Evolutionary conservation across 2,329 filamentous ascomycete species (phyloP).

Genomic region (Uncinocarpus reesii): DNA sequence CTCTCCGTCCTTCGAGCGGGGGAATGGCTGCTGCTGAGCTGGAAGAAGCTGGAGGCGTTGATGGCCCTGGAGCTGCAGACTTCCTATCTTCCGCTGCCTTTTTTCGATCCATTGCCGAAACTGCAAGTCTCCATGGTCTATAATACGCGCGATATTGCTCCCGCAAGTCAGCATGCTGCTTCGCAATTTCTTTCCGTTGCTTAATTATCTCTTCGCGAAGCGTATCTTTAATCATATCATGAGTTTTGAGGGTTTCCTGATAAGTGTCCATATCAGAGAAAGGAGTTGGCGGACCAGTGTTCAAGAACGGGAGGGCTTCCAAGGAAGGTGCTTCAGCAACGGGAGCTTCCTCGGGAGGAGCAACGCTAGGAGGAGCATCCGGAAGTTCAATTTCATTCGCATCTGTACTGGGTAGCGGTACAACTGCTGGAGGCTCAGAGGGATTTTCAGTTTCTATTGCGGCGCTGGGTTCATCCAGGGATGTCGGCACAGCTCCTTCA

Average conservation of each 20-base stretch:
- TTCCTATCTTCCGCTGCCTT: slow-evolving; percentile 30
- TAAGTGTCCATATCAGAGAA: slow-evolving; percentile 37
- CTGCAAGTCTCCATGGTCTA: slow-evolving; percentile 36
- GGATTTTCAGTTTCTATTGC: slow-evolving; percentile 19
- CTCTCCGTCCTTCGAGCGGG: slow-evolving; percentile 31
- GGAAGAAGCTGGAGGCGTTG: slow-evolving; percentile 23
- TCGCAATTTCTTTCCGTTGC: slow-evolving; percentile 30
- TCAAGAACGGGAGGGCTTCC: slow-evolving; percentile 39
- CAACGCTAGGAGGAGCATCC: slow-evolving; percentile 2
- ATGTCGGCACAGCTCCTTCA: slow-evolving; percentile 26
- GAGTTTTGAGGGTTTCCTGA: slow-evolving; percentile 32
- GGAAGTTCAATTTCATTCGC: slow-evolving; percentile 19
- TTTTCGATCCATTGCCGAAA: slow-evolving; percentile 35
- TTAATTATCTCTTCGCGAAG: slow-evolving; percentile 32
- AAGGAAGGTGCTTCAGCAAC: slow-evolving; percentile 28
- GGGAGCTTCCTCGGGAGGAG: slow-evolving; percentile 15
- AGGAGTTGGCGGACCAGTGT: slow-evolving; percentile 34
- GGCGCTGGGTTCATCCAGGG: slow-evolving; percentile 21
- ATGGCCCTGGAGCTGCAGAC: slow-evolving; percentile 31
- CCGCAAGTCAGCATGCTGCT: slow-evolving; percentile 33
- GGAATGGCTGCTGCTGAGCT: slow-evolving; percentile 25
- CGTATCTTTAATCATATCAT: slow-evolving; percentile 32
- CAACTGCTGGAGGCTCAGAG: slow-evolving; percentile 15
- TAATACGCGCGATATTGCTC: slow-evolving; percentile 35
- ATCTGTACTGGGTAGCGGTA: slow-evolving; percentile 20